Base-by-base conservation (phyloP, 345 rosid genomes). In the Moringa oleifera region DNA sequence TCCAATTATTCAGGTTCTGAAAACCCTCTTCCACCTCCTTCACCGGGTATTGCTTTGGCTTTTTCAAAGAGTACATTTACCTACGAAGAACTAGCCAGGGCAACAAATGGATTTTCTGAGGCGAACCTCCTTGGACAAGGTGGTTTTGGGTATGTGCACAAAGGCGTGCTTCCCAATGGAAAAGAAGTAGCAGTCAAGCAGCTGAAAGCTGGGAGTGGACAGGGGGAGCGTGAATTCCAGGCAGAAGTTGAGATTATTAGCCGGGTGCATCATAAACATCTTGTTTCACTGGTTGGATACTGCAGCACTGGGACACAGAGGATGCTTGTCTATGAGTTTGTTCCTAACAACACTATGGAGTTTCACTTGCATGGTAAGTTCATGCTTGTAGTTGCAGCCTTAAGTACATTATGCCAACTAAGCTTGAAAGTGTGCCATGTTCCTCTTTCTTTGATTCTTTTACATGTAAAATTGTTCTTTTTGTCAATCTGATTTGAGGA, bases 201-300 rank as follows among this genome's bases (percentile, higher is more conserved):
- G 64, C 77, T 88, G 58, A 88, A 81, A 70, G 75, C 75, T 46
- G 89, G 87, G 49, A 81, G 87, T 37, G 87, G 83, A 31, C 91
- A 83, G 49, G 85, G 85, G 60, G 84, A 83, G 61, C 79, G 83
- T 17, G 91, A 85, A 64, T 88, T 85, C 68, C 84, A 83, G 36
- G 85, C 85, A 0, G 95, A 88, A 73, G 80, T 87, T 46, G 87
- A 85, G 78, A 87, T 81, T 55, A 83, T 85, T 56, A 81, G 87
- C 59, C 77, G 91, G 8, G 87, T 87, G 19, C 95, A 83, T 63
- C 95, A 87, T 61, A 81, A 41, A 69, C 85, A 85, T 78, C 78
- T 87, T 50, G 95, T 85, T 57, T 79, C 85, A 9, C 68, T 87
- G 73, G 87, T 87, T 20, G 95, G 95, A 19, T 87, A 83, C 71